These are phyloP conservation scores for Ballota nigra DNA, from an alignment of 257 asterid genomes.

Conservation along the genomic window DNA sequence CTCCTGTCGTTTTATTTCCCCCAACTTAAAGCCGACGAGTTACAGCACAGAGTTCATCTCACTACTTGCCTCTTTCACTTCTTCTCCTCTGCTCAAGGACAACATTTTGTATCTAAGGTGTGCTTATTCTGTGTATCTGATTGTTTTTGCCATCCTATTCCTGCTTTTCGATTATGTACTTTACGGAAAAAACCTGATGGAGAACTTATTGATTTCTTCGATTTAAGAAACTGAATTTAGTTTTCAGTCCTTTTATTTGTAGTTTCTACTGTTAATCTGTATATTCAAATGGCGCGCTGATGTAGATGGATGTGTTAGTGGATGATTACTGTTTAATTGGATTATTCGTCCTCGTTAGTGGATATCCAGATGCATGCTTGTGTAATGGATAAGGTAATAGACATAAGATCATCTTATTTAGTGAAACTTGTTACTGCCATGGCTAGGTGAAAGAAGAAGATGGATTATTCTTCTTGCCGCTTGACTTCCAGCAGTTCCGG, in stretches of 20 bases:
- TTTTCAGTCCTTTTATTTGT: neutral
- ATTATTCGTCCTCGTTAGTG: neutral
- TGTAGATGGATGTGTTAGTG: neutral
- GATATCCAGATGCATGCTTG: neutral
- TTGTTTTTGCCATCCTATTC: neutral
- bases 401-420: neutral
- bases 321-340: constrained; percentile 11
- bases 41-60: constrained; percentile 46
- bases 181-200: neutral
- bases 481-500: constrained; percentile 77
- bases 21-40: constrained; percentile 44
- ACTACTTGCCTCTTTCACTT: constrained; percentile 58
- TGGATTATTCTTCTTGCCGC: constrained; percentile 52
- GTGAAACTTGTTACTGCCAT: constrained; percentile 16
- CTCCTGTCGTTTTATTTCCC: constrained; percentile 57
- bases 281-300: neutral
- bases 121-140: neutral
- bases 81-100: constrained; percentile 60
- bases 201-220: neutral
- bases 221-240: neutral
- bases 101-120: constrained; percentile 58
- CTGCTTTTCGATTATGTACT: neutral
- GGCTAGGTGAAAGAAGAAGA: constrained; percentile 70
- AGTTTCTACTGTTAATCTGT: neutral
- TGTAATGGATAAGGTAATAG: neutral